Evolutionary conservation across 106 monocot genomes (phyloP), one percentile per base, ranked within the genome.

Genomic region (Allium fistulosum): DNA sequence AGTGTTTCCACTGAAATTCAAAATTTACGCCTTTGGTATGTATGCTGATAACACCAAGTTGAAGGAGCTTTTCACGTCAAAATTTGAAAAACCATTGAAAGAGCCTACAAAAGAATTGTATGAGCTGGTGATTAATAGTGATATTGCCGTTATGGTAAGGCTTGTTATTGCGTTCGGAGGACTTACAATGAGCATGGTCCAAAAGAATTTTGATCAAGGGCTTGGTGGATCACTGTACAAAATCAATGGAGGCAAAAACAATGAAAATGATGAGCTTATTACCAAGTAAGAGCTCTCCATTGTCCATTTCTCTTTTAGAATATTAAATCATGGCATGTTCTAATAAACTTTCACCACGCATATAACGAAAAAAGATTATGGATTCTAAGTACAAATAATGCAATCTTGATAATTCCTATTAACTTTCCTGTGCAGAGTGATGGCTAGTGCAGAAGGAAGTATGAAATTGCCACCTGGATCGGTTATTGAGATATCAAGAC

Each of bases 1-100:
- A 22, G 46, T 88, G 9, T 58, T 84, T 12, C 76, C 56, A 48
- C 7, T 84, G 13, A 63, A 71, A 17, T 67, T 84, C 53, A 84
- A 81, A 59, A 77, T 88, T 63, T 88, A 88, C 17, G 81, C 84
- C 48, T 88, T 85, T 37, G 88, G 88, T 88, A 81, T 88, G n/a
- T 88, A 88, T 49, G 75, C 65, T 10, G 84, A 88, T 37, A 76
- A 67, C 9, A 74, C 13, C 3, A 65, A 66, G 55, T 13, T 88
- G 64, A 79, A 76, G 70, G 84, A 74, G 66, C 49, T 84, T 61
- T 52, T 84, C 22, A 74, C 60, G 46, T 37, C 52, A 27, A 88
- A 82, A 50, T 71, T 84, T n/a, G 62, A 22, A 7, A 64, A 75
- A 71, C 68, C 73, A 9, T 76, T 79, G 0, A 61, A 62, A 17